These are phyloP conservation scores for Basipetospora chlamydospora DNA, from an alignment of 2,329 filamentous ascomycete genomes.

Conservation along the genomic window DNA sequence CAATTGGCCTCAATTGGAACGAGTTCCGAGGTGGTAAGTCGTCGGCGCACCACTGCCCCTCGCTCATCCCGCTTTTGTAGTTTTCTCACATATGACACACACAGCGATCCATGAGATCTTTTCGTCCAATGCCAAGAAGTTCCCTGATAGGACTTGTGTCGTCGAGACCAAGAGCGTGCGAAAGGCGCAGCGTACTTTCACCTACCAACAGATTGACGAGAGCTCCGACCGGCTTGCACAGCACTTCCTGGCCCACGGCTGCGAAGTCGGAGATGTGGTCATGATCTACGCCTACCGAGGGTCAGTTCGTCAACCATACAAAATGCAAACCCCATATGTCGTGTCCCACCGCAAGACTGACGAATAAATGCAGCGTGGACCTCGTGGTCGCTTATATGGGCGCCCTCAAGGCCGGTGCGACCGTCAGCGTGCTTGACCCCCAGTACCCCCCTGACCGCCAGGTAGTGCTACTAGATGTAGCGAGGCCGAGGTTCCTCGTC, in stretches of 20 bases:
- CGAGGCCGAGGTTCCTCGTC: slow-evolving; percentile 57
- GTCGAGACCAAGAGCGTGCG: slow-evolving; percentile 29
- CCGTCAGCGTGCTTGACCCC: slow-evolving; percentile 59
- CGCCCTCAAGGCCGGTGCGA: slow-evolving; percentile 42
- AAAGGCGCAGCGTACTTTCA: slow-evolving; percentile 50
- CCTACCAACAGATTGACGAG: slow-evolving; percentile 76
- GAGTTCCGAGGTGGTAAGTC: slow-evolving; percentile 36
- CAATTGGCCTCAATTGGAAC: slow-evolving; percentile 51
- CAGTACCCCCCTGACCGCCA: slow-evolving; percentile 50
- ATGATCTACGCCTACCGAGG: slow-evolving; percentile 82
- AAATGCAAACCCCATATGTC: too few species aligned
- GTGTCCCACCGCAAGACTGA: too few species aligned
- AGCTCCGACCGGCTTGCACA: slow-evolving; percentile 69
- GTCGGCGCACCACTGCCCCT: background rate
- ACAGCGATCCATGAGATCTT: slow-evolving; percentile 56
- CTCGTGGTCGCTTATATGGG: slow-evolving; percentile 64
- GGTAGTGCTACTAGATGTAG: slow-evolving; percentile 59
- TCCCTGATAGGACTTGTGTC: slow-evolving; percentile 46
- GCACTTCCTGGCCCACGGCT: slow-evolving; percentile 59
- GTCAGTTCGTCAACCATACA: too few species aligned
- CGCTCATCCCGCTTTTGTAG: background rate
- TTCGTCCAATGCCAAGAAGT: slow-evolving; percentile 45
- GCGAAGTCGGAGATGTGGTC: slow-evolving; percentile 71
- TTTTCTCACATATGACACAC: background rate
- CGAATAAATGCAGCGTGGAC: slow-evolving; percentile 31